phyloP scores from a whole-genome alignment of 768 basidiomycete species.

The Coprinellus micaceus region DNA sequence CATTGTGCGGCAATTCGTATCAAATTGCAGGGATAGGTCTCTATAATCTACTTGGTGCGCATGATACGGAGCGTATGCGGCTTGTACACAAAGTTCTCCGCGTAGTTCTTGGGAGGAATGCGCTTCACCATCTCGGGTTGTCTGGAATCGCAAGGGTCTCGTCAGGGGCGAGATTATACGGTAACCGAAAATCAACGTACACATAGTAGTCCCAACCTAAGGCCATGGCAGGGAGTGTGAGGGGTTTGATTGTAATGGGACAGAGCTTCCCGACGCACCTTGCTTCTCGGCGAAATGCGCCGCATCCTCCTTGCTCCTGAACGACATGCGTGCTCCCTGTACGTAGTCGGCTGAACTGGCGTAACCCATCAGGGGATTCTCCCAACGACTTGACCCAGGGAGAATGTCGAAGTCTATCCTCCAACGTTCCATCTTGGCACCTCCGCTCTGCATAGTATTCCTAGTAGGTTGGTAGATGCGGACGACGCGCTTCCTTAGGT shows the following conservation, averaged over 20 bases:
- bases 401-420: conserved; percentile 91
- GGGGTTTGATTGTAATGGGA: neutral
- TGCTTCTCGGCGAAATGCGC: conserved; percentile 97
- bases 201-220: conserved; percentile 92
- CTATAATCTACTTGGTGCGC: conserved; percentile 76
- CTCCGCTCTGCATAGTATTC: conserved; percentile 93
- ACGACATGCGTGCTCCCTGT: conserved; percentile 83
- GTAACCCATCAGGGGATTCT: conserved; percentile 97
- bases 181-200: conserved; percentile 40
- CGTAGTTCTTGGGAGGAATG: conserved; percentile 82
- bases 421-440: conserved; percentile 84
- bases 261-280: conserved; percentile 42
- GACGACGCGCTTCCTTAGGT: conserved; percentile 83
- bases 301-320: conserved; percentile 86
- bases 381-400: conserved; percentile 90
- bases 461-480: conserved; percentile 91
- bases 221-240: conserved; percentile 10
- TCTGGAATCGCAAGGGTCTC: conserved; percentile 26
- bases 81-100: conserved; percentile 88
- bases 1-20: neutral
- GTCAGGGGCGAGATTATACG: conserved; percentile 12
- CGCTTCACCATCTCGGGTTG: conserved; percentile 60
- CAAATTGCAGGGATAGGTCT: neutral
- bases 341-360: conserved; percentile 96
- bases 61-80: conserved; percentile 75